phyloP scores from a whole-genome alignment of 805 yeast species.

The Schizosaccharomyces octosporus region DNA sequence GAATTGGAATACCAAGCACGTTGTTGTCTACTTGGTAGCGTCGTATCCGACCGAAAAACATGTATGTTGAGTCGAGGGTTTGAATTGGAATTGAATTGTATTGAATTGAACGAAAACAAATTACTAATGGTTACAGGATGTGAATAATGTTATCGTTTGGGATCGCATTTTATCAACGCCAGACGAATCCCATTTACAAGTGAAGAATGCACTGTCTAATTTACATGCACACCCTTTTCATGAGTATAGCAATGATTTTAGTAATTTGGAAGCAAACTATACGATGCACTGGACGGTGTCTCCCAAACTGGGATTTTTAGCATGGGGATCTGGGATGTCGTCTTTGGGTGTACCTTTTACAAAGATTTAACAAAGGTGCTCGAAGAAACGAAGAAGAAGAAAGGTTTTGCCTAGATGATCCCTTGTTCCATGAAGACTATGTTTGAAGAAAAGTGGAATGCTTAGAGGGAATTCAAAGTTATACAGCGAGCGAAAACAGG shows the following conservation, averaged over 20 bases:
- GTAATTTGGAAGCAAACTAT: constrained; percentile 40
- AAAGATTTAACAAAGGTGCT: background rate
- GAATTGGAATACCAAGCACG: constrained; percentile 93
- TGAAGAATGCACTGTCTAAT: background rate
- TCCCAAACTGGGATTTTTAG: constrained; percentile 64
- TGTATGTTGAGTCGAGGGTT: constrained; percentile 2
- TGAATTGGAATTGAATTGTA: background rate
- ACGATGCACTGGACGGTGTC: constrained; percentile 76
- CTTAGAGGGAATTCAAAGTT: no score
- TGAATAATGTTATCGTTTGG: constrained; percentile 61
- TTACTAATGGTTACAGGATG: constrained; percentile 3
- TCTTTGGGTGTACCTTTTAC: background rate
- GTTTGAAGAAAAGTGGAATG: background rate
- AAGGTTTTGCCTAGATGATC: background rate
- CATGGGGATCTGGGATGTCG: constrained; percentile 14
- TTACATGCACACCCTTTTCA: background rate
- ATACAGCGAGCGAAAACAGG: no score
- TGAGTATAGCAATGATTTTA: constrained; percentile 13
- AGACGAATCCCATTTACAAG: background rate
- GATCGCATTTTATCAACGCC: constrained; percentile 21
- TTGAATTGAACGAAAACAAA: no score
- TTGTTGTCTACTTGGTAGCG: constrained; percentile 75
- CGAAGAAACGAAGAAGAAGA: background rate
- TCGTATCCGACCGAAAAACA: constrained; percentile 35
- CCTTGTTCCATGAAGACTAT: background rate